Evolutionary conservation across 805 yeast genomes (phyloP).

Genomic region (Pichia cephalocereana): DNA sequence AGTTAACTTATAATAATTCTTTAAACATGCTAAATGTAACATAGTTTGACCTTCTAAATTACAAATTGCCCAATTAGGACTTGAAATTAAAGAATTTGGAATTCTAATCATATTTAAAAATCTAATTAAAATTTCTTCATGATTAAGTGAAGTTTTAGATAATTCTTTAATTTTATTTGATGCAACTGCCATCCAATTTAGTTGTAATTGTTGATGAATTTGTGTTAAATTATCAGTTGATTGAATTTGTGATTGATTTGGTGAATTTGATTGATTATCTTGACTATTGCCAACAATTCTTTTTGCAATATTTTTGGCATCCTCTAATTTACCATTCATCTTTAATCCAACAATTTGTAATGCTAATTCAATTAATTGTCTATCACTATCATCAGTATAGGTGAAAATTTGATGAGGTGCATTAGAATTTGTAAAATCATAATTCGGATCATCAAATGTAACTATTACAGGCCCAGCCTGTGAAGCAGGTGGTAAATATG

Average conservation of each 20-base stretch:
- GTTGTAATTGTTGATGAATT: slow-evolving; percentile 12
- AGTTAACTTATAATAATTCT: slow-evolving; percentile 58
- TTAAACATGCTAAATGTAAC: slow-evolving; percentile 74
- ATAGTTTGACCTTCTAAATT: slow-evolving; percentile 81
- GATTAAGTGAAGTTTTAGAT: slow-evolving; percentile 33
- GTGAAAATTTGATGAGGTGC: slow-evolving; percentile 63
- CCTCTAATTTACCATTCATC: slow-evolving; percentile 93
- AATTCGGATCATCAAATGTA: slow-evolving; percentile 41
- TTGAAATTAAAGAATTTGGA: slow-evolving; percentile 48
- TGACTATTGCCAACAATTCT: slow-evolving; percentile 67
- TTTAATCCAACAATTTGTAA: slow-evolving; percentile 93
- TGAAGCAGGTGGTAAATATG: slow-evolving; percentile 86
- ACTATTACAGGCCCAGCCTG: slow-evolving; percentile 89
- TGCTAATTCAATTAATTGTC: slow-evolving; percentile 90
- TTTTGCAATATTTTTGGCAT: slow-evolving; percentile 88
- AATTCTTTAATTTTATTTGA: slow-evolving; percentile 41
- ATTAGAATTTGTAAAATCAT: slow-evolving; percentile 9
- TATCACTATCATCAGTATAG: slow-evolving; percentile 89
- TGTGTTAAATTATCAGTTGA: slow-evolving; percentile 3
- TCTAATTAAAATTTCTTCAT: slow-evolving; percentile 40
- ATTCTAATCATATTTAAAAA: slow-evolving; percentile 52
- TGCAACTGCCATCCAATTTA: slow-evolving; percentile 43
- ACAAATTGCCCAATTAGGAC: slow-evolving; percentile 73
- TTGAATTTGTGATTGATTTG: slow-evolving; percentile 7
- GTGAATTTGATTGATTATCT: slow-evolving; percentile 12